phyloP scores from a whole-genome alignment of 176 grass and related monocot species.

The Chrysopogon serrulatus region DNA sequence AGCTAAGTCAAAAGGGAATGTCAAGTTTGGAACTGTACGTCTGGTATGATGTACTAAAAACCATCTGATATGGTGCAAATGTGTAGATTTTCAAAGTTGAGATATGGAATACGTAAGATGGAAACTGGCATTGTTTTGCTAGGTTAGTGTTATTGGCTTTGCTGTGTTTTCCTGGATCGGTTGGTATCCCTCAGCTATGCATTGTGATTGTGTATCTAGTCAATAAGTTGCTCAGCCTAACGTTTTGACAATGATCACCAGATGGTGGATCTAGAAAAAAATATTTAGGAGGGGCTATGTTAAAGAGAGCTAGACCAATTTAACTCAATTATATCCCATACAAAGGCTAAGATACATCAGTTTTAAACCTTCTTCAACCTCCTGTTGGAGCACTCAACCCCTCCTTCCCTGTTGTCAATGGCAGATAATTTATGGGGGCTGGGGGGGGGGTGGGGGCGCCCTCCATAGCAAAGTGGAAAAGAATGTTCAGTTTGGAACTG shows the following conservation, averaged over 20 bases:
- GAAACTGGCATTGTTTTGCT: not conserved
- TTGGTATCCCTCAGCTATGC: not conserved
- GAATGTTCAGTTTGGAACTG: not conserved
- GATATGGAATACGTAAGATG: not conserved
- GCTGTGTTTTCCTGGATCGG: not conserved
- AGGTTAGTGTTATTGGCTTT: not conserved
- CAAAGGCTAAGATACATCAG: too few species aligned
- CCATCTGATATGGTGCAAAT: not conserved
- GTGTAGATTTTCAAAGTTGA: not conserved
- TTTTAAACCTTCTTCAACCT: too few species aligned
- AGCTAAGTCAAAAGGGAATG: not conserved
- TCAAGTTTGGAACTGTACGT: not conserved
- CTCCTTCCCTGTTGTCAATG: too few species aligned
- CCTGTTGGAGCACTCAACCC: too few species aligned
- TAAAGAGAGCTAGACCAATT: too few species aligned
- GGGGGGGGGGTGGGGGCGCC: too few species aligned
- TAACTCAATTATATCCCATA: too few species aligned
- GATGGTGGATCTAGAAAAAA: too few species aligned
- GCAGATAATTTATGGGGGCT: too few species aligned
- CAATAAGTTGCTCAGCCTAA: not conserved
- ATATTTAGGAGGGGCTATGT: too few species aligned
- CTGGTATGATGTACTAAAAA: not conserved
- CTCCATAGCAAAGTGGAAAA: too few species aligned
- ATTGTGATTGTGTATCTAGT: not conserved
- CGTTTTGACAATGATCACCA: not conserved